These are phyloP conservation scores for Penicillium parvum DNA, from an alignment of 495 filamentous ascomycete species.

Conservation along the genomic window DNA sequence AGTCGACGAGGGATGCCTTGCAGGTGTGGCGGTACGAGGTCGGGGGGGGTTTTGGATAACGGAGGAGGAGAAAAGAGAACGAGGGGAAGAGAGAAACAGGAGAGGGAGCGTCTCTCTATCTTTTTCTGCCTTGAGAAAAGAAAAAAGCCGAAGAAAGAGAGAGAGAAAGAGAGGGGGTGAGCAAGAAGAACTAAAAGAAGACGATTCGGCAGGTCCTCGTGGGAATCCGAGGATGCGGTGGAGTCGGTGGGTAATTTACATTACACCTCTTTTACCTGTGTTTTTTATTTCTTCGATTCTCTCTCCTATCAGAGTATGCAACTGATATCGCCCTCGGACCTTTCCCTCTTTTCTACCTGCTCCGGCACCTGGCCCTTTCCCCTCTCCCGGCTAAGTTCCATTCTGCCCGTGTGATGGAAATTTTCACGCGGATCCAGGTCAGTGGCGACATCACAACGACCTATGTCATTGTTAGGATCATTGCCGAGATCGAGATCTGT, in stretches of 20 bases:
- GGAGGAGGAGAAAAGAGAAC: conserved; percentile 25
- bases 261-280: not conserved
- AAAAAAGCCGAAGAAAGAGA: not conserved
- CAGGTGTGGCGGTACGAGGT: conserved; percentile 44
- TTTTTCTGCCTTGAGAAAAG: conserved; percentile 5
- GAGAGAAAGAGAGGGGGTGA: not conserved
- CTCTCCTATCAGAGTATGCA: not conserved
- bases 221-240: conserved; percentile 43
- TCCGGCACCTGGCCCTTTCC: conserved; percentile 28
- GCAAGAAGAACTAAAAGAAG: conserved; percentile 20
- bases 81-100: conserved; percentile 16
- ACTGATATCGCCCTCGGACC: conserved; percentile 10
- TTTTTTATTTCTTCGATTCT: not conserved
- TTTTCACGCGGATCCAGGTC: conserved; percentile 12
- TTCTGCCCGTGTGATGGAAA: conserved; percentile 18
- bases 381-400: conserved; percentile 20
- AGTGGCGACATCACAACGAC: conserved; percentile 9
- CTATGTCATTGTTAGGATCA: conserved; percentile 1
- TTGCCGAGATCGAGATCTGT: not conserved
- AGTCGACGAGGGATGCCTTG: conserved; percentile 46
- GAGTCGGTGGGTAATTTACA: conserved; percentile 28
- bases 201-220: conserved; percentile 37
- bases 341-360: conserved; percentile 23
- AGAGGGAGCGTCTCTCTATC: conserved; percentile 8
- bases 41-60: conserved; percentile 25